Percentiles rank a stretch among this genome's conserved stretches.
These are phyloP conservation scores for Penicillium verrucosum DNA, from an alignment of 2,329 filamentous ascomycete species.

Conservation along the genomic window DNA sequence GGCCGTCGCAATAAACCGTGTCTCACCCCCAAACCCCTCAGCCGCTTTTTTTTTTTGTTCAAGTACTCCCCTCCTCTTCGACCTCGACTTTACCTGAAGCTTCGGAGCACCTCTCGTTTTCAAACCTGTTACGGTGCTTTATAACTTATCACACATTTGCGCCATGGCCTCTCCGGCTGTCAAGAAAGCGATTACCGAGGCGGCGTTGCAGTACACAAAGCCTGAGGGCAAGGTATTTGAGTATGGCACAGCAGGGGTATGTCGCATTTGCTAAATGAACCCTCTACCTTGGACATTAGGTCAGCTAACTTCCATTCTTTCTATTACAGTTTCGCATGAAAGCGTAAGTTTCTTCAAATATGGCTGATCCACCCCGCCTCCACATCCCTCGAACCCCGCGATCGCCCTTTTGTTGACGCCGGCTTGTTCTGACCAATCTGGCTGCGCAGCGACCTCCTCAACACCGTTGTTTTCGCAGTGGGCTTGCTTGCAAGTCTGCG, in stretches of 20 bases:
- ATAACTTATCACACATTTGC: slow-evolving; percentile 9
- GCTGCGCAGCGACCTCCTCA: slow-evolving; percentile 66
- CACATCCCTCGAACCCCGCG: slow-evolving; percentile 28
- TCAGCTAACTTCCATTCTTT: slow-evolving; percentile 18
- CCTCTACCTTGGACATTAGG: neutral
- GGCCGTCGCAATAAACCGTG: slow-evolving; percentile 26
- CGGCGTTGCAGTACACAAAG: slow-evolving; percentile 49
- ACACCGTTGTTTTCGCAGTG: slow-evolving; percentile 89
- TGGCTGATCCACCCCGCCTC: slow-evolving; percentile 29
- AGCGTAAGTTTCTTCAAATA: slow-evolving; percentile 51
- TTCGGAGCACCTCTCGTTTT: neutral
- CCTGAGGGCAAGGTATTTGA: slow-evolving; percentile 51
- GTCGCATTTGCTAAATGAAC: slow-evolving; percentile 28
- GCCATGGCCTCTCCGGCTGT: slow-evolving; percentile 44
- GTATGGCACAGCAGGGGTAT: slow-evolving; percentile 61
- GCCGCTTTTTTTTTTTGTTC: slow-evolving; percentile 20
- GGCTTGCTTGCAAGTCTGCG: slow-evolving; percentile 84
- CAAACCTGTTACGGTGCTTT: neutral
- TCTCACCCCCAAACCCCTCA: slow-evolving; percentile 21
- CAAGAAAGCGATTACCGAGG: slow-evolving; percentile 46
- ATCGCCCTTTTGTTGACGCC: slow-evolving; percentile 31
- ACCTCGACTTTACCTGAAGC: neutral
- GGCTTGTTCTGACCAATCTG: slow-evolving; percentile 29
- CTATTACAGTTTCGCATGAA: slow-evolving; percentile 63
- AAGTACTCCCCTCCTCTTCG: slow-evolving; percentile 6